phyloP scores from a whole-genome alignment of 2,329 filamentous ascomycete species.

The Chalaropsis thielavioides region DNA sequence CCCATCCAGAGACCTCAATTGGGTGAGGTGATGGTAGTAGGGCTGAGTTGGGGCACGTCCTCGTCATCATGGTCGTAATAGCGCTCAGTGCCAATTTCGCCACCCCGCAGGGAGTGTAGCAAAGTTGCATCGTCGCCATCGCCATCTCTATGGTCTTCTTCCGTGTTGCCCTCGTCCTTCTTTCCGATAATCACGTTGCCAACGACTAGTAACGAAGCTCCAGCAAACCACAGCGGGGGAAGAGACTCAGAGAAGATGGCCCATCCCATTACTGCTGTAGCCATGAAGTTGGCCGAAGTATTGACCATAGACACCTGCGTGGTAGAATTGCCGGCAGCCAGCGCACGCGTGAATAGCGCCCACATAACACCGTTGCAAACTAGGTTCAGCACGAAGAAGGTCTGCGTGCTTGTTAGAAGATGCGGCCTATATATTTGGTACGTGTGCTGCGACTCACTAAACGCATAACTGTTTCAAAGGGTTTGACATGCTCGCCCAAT shows the following conservation, averaged over 20 bases:
- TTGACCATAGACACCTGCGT: conserved; percentile 73
- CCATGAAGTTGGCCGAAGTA: conserved; percentile 66
- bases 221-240: conserved; percentile 62
- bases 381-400: conserved; percentile 63
- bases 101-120: conserved; percentile 20
- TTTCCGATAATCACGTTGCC: conserved; percentile 67
- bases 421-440: neutral
- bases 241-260: conserved; percentile 57
- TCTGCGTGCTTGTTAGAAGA: conserved; percentile 28
- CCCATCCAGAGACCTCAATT: neutral
- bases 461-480: conserved; percentile 36
- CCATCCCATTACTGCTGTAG: conserved; percentile 58
- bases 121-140: conserved; percentile 18
- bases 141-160: neutral
- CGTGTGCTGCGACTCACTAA: conserved; percentile 28
- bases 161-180: conserved; percentile 40
- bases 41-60: neutral
- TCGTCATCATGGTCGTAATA: conserved; percentile 8
- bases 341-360: conserved; percentile 65
- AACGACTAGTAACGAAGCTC: conserved; percentile 55
- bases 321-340: conserved; percentile 59
- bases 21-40: neutral
- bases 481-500: conserved; percentile 28
- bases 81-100: conserved; percentile 24
- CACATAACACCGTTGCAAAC: conserved; percentile 71